Evolutionary conservation across 1,284 basidiomycete species (phyloP), one percentile per base, ranked within the genome.

Genomic region (Puccinia triticina): DNA sequence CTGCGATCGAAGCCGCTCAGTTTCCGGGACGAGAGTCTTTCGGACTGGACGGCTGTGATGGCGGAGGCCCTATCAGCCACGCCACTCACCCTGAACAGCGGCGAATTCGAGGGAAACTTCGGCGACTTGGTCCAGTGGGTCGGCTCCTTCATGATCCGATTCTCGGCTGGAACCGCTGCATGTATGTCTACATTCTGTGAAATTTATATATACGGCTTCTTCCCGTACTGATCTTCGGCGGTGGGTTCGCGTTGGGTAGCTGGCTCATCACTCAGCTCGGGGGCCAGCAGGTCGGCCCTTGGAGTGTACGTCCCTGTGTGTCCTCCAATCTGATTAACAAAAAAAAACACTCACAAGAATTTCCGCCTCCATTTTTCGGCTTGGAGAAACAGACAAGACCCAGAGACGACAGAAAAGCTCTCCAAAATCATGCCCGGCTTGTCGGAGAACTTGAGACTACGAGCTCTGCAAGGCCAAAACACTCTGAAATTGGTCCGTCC

Each of bases 31-130:
- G 77, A 79, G 26, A 57, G 32, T 34, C 46, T 48, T n/a, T 32
- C n/a, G 57, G 77, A 79, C 26, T 79, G 77, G 77, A 71, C 66
- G 29, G 53, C 77, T 14, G 53, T 79, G 21, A 79, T 71, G 66
- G 77, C 77, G 18, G 77, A 79, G 50, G 43, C 77, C 5, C 32
- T 79, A 18, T 79, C 77, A 12, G 40, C 77, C 29, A 71, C 77
- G 14, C 77, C 77, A 14, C 21, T 79, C 2, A 71, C 66, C 1
- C 50, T 79, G 23, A 79, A 79, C 34, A 32, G 71, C 50, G 66
- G 66, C 18, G 77, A 69, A 43, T 79, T 79, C 26, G 66, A 79
- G 32, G 77, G 77, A 14, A 79, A 79, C 66, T 79, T 79, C 71
- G 66, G 66, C 34, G 77, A 79, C 40, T 43, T 79, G 48, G 50